Evolutionary conservation across 306 rosid species (phyloP), one percentile per base, ranked within the genome.

Genomic region (Lablab purpureus): DNA sequence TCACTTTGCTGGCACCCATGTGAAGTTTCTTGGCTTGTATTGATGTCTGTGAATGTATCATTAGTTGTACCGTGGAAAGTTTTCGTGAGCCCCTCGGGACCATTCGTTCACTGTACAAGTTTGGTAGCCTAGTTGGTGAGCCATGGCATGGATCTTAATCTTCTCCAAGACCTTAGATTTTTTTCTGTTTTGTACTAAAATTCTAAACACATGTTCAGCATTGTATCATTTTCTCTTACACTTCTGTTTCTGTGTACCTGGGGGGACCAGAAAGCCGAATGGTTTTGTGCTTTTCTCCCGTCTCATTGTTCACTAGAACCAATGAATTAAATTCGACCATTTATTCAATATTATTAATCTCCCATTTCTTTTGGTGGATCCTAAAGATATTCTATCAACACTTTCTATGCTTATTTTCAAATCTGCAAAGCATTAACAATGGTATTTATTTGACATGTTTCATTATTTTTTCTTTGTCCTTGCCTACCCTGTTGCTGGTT

Each of bases 1-100:
- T 27, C 50, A 43, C 22, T 17, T 12, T 41, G 76, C 59, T 47
- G 76, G 55, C 60, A 17, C 41, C 71, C 84, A 66, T 58, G 71
- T 67, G 62, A 49, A 15, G 60, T 50, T 49, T 5, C 1, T 28
- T 74, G 75, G 68, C 76, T 55, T 74, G 66, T 41, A 47, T 40
- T 7, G 82, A 46, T 78, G 84, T 81, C 55, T 22, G 70, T 52
- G 47, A 65, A 73, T 52, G 60, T 56, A 14, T 74, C 27, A 43
- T 54, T 40, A 12, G 9, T 55, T 81, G 71, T 22, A 19, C 51
- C 27, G 68, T 52, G 69, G 10, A 52, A 69, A 80, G 65, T 51
- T 52, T 40, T 18, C 17, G 49, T 21, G 74, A 7, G 40, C 41
- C 79, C 27, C 28, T 30, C 50, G 54, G 67, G 41, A 36, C 75